Evolutionary conservation across 331 rosid genomes (phyloP).

Genomic region (Ulmus americana): DNA sequence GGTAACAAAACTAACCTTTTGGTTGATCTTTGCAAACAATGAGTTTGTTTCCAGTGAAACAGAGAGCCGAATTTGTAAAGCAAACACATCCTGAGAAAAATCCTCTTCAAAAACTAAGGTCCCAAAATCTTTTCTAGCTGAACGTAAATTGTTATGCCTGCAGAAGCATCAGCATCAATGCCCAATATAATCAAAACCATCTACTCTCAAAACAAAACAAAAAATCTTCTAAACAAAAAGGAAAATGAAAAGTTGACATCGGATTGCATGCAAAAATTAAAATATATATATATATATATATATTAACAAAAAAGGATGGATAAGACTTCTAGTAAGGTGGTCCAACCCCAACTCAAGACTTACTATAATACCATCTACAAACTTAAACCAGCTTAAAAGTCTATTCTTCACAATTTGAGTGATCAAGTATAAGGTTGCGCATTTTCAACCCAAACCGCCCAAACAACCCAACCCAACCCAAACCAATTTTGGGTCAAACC

Average conservation of each 20-base stretch:
- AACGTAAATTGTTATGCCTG: constrained; percentile 53
- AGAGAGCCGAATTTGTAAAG: constrained; percentile 62
- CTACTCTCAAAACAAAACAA: neutral
- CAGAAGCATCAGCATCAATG: constrained; percentile 28
- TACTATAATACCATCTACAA: neutral
- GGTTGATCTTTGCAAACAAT: constrained; percentile 57
- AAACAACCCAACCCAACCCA: too few relatives aligned
- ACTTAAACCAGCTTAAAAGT: neutral
- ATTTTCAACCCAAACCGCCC: too few relatives aligned
- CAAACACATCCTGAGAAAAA: constrained; percentile 44
- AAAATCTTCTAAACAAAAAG: neutral
- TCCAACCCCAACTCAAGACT: neutral
- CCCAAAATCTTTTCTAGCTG: constrained; percentile 38
- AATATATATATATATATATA: too few relatives aligned
- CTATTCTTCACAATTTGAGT: neutral
- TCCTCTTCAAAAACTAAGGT: constrained; percentile 37
- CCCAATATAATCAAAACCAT: neutral
- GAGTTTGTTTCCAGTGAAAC: constrained; percentile 64
- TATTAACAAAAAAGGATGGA: too few relatives aligned
- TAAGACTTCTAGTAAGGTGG: neutral
- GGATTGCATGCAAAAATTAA: neutral
- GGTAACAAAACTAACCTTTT: constrained; percentile 43
- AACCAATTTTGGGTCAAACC: too few relatives aligned
- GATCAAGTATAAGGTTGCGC: too few relatives aligned
- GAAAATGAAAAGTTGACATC: neutral